Evolutionary conservation across 257 asterid genomes (phyloP).

Genomic region (Fraxinus anomala): DNA sequence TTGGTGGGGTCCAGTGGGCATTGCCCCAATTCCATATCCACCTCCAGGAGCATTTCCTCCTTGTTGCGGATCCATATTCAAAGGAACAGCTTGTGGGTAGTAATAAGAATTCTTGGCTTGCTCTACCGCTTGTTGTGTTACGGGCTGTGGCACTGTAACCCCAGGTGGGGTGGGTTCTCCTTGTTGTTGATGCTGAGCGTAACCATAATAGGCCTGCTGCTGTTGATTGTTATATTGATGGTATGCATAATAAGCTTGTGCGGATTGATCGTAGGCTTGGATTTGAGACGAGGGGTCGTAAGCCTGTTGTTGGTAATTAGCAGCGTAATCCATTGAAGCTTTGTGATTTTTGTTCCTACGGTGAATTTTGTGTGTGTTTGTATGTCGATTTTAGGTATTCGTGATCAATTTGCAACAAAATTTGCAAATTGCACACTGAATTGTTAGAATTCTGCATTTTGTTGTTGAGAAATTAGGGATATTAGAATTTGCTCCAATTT

Average conservation of each 20-base stretch:
- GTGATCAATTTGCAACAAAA: neutral
- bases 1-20: constrained; percentile 20
- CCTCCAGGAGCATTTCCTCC: constrained; percentile 24
- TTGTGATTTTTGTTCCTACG: neutral
- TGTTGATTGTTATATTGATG: constrained; percentile 34
- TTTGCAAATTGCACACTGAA: neutral
- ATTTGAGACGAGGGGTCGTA: constrained; percentile 36
- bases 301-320: constrained; percentile 32
- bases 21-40: constrained; percentile 16
- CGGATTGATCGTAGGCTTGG: constrained; percentile 28
- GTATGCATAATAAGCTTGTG: constrained; percentile 31
- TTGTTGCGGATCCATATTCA: constrained; percentile 25
- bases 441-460: neutral
- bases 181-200: constrained; percentile 36
- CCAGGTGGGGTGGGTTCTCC: constrained; percentile 62
- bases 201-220: constrained; percentile 34
- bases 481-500: neutral
- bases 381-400: neutral
- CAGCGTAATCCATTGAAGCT: constrained; percentile 33
- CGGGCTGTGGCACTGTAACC: constrained; percentile 35
- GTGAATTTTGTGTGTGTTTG: neutral
- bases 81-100: constrained; percentile 22
- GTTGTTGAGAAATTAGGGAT: neutral
- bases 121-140: neutral
- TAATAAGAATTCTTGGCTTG: constrained; percentile 22